Evolutionary conservation across 2,329 filamentous ascomycete species (phyloP).

Genomic region (Xylaria sp.): DNA sequence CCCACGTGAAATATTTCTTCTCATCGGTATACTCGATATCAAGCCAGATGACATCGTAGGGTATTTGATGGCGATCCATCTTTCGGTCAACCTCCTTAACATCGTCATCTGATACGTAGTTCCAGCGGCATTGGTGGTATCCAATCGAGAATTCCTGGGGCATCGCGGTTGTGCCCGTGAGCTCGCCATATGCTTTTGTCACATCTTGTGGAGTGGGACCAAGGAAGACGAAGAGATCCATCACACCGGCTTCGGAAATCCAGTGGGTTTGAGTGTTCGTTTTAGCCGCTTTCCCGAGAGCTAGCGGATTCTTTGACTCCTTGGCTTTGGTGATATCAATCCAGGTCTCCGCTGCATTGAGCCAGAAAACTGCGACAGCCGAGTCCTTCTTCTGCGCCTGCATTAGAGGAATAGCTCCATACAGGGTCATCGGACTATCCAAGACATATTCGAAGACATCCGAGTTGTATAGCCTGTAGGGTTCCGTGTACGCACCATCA

Average conservation of each 20-base stretch:
- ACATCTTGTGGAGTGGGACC: constrained; percentile 87
- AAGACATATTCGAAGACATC: constrained; percentile 98
- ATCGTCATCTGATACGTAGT: constrained; percentile 96
- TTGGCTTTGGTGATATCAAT: constrained; percentile 89
- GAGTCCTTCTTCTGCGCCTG: constrained; percentile 95
- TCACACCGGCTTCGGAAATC: constrained; percentile 90
- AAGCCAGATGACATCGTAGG: constrained; percentile 98
- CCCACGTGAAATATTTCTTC: constrained; percentile 99
- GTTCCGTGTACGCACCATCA: constrained; percentile 84
- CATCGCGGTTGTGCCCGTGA: constrained; percentile 91
- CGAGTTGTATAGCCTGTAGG: constrained; percentile 93
- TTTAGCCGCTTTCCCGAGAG: constrained; percentile 74
- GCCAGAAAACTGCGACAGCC: constrained; percentile 95
- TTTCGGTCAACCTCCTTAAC: constrained; percentile 96
- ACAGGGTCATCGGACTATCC: constrained; percentile 97
- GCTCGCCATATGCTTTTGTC: constrained; percentile 82
- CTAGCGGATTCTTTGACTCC: constrained; percentile 77
- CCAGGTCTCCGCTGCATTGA: constrained; percentile 98
- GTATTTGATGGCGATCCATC: constrained; percentile 94
- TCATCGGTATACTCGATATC: constrained; percentile 98
- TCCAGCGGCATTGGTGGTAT: constrained; percentile 99
- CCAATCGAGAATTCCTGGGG: constrained; percentile 92
- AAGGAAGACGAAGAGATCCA: constrained; percentile 95
- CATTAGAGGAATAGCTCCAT: constrained; percentile 97
- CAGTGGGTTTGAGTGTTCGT: constrained; percentile 91